Conservation (phyloP, 2,329 filamentous ascomycete species). For the Colletotrichum sp. region DNA sequence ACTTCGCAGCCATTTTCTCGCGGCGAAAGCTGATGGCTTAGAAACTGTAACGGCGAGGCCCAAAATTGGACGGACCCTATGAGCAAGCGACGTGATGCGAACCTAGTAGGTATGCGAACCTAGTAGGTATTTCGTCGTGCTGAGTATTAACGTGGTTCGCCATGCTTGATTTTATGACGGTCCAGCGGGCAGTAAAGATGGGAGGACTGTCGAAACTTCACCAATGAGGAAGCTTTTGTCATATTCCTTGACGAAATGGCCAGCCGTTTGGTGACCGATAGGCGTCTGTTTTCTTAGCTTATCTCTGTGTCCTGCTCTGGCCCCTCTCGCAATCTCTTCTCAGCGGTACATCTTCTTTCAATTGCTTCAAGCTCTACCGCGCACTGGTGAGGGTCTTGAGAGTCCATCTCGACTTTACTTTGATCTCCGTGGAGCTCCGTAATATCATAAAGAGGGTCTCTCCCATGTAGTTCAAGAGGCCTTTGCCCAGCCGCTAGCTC, state of each 20-base stretch:
- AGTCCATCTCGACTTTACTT: background rate
- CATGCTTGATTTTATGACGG: too few relatives aligned
- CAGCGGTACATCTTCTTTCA: background rate
- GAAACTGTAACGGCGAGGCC: conserved; percentile 28
- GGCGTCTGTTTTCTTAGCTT: background rate
- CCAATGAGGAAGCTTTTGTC: too few relatives aligned
- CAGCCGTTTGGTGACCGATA: too few relatives aligned
- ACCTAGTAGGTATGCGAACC: too few relatives aligned
- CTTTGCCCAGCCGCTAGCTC: too few relatives aligned
- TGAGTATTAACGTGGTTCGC: too few relatives aligned
- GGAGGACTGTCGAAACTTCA: too few relatives aligned
- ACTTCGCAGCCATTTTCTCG: background rate
- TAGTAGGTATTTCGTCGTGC: too few relatives aligned
- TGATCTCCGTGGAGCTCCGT: background rate
- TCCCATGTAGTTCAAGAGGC: background rate
- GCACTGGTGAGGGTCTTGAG: background rate
- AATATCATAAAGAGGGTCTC: background rate
- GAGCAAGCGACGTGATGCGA: too few relatives aligned
- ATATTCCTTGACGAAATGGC: too few relatives aligned
- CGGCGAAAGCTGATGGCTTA: conserved; percentile 21
- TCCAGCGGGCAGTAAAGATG: too few relatives aligned
- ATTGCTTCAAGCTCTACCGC: background rate
- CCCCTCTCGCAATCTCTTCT: background rate
- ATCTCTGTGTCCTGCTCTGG: background rate
- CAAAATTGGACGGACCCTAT: conserved; percentile 19